Conservation (phyloP, 768 basidiomycete genomes). For the Tylopilus balloui region DNA sequence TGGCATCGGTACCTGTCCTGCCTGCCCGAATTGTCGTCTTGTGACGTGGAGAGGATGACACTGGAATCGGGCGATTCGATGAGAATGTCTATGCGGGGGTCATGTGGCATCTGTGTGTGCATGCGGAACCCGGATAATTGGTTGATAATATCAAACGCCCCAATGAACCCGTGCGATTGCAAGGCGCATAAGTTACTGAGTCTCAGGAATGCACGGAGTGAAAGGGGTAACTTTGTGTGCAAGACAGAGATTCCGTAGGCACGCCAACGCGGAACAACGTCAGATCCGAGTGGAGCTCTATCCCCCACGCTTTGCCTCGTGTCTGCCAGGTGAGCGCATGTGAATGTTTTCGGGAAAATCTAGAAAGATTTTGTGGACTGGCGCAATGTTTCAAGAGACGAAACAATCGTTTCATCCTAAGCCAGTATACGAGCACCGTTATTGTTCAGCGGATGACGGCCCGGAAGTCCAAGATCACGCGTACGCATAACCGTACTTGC, state of each 20-base stretch:
- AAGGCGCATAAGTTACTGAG: neutral
- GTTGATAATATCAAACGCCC: neutral
- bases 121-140: conserved; percentile 4
- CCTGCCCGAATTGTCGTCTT: conserved; percentile 1
- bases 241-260: neutral
- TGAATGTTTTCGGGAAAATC: neutral
- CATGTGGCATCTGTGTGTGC: conserved; percentile 7
- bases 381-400: conserved; percentile 5
- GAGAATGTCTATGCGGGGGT: conserved; percentile 15
- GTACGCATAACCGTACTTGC: neutral
- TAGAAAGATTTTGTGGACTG: neutral
- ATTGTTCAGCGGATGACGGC: neutral
- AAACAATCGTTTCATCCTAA: conserved; percentile 20
- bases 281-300: neutral
- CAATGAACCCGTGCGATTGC: neutral
- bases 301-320: conserved; percentile 3
- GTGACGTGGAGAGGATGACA: conserved; percentile 8
- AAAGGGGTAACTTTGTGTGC: neutral
- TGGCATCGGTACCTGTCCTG: neutral
- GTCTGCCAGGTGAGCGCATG: conserved; percentile 9
- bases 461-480: no score
- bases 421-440: neutral
- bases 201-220: neutral
- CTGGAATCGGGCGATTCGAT: conserved; percentile 17
- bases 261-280: neutral